phyloP scores from a whole-genome alignment of 495 filamentous ascomycete genomes.

The Lichenothelia convexa region DNA sequence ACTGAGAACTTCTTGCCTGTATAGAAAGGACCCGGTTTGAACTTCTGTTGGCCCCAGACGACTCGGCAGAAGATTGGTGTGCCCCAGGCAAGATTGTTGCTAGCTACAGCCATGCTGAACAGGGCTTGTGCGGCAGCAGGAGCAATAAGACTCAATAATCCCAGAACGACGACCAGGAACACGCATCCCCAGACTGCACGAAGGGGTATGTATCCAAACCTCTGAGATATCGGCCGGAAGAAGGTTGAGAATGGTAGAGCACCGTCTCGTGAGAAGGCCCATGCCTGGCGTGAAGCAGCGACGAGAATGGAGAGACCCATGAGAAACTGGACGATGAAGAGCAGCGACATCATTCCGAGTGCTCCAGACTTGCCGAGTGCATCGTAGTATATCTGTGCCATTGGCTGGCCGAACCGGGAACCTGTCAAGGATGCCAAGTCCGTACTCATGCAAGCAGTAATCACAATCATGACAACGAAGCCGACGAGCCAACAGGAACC shows the following conservation, averaged over 20 bases:
- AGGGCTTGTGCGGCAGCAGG: constrained; percentile 39
- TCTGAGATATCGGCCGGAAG: constrained; percentile 37
- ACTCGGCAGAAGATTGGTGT: constrained; percentile 43
- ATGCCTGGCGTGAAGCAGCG: constrained; percentile 37
- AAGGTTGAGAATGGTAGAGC: constrained; percentile 43
- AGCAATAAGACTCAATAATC: constrained; percentile 40
- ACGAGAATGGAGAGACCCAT: constrained; percentile 36
- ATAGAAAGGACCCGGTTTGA: constrained; percentile 45
- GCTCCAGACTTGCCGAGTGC: constrained; percentile 32
- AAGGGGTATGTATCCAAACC: constrained; percentile 41
- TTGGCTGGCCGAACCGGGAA: constrained; percentile 30
- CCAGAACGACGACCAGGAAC: constrained; percentile 32
- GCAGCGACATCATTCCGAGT: constrained; percentile 38
- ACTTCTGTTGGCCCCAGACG: constrained; percentile 41
- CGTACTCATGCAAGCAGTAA: constrained; percentile 30
- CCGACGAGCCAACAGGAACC: constrained; percentile 34
- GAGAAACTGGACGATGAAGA: constrained; percentile 34
- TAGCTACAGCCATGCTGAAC: constrained; percentile 44
- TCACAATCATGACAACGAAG: constrained; percentile 31
- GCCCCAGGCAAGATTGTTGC: constrained; percentile 45
- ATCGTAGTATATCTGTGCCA: constrained; percentile 40
- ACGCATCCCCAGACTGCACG: constrained; percentile 42
- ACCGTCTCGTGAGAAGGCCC: constrained; percentile 44
- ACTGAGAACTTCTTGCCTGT: constrained; percentile 34
- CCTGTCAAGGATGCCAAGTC: constrained; percentile 25